Evolutionary conservation across 768 basidiomycete species (phyloP), one percentile per base, ranked within the genome.

Genomic region (Kwoniella botswanensis): DNA sequence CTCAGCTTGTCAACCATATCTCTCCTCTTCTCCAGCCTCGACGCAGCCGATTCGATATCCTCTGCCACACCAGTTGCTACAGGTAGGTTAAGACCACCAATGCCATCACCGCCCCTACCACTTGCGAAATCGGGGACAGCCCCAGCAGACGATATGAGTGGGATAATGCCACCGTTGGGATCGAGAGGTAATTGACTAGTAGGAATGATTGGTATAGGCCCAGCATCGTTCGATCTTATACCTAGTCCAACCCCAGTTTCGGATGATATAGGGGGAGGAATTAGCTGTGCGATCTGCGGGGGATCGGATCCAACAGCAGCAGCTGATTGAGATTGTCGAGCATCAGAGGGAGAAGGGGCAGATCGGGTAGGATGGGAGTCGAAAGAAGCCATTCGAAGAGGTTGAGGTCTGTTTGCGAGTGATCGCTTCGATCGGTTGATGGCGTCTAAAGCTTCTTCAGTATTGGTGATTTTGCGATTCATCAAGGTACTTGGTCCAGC

Each of bases 101-200:
- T 76, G 1, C 77, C 75, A 64, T 78, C 75, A 12, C 72, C 77
- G 13, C 71, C 75, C n/a, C 65, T 41, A 55, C 74, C 78, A 3
- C 3, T 26, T 6, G 74, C 76, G 64, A 75, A 80, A 64, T 78
- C 78, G 21, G 76, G 75, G 1, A 78, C 65, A 18, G 62, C 46
- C 22, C 71, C 65, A 17, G 58, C 26, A 15, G 59, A 22, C 17
- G 64, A 55, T 35, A 54, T 21, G 11, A 65, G 53, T 26, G 55
- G 53, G 15, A 68, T 15, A 41, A 55, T 7, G 26, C 41, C 53
- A 53, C 18, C 55, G 1, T 24, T n/a, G 11, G 63, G 53, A 52
- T 57, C 64, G 52, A 50, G 1, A 55, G 55, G 22, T 18, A 43
- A 7, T 15, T 58, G 44, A 58, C 26, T n/a, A 46, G 41, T 42